Conservation (phyloP, 495 filamentous ascomycete species). For the Penicillium longicatenatum region DNA sequence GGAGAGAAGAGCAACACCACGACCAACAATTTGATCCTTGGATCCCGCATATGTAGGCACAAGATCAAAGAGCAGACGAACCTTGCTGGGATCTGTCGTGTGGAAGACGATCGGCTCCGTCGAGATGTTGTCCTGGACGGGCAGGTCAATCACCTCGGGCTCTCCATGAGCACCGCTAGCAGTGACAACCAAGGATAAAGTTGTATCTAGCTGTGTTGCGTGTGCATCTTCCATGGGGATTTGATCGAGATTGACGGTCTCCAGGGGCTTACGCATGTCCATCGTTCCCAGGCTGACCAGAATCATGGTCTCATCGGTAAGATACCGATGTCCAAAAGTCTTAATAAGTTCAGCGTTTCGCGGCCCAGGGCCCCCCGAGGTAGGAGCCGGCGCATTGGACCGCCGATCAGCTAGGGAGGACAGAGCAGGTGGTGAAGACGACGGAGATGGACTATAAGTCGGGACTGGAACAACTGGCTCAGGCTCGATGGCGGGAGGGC, state of each 20-base stretch:
- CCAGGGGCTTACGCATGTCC: conserved; percentile 80
- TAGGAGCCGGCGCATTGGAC: conserved; percentile 45
- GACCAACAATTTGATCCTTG: conserved; percentile 83
- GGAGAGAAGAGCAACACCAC: conserved; percentile 85
- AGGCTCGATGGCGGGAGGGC: conserved; percentile 36
- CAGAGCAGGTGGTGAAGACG: conserved; percentile 43
- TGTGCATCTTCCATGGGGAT: conserved; percentile 87
- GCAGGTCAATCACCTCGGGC: conserved; percentile 85
- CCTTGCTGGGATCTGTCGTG: conserved; percentile 72
- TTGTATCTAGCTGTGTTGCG: conserved; percentile 89
- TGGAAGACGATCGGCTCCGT: conserved; percentile 92
- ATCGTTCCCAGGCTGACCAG: conserved; percentile 91
- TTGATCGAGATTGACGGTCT: conserved; percentile 83
- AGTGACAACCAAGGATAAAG: conserved; percentile 89
- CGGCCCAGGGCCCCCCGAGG: conserved; percentile 34
- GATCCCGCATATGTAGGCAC: conserved; percentile 96
- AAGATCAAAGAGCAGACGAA: conserved; percentile 91
- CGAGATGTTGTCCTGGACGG: conserved; percentile 88
- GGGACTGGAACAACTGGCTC: conserved; percentile 36
- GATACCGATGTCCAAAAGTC: conserved; percentile 93
- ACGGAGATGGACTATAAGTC: conserved; percentile 41
- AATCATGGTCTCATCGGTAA: conserved; percentile 84
- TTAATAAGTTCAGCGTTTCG: conserved; percentile 75
- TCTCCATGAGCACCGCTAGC: conserved; percentile 85
- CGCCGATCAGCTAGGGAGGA: conserved; percentile 56